phyloP scores from a whole-genome alignment of 1,284 basidiomycete genomes.

The Phellopilus nigrolimitatus region DNA sequence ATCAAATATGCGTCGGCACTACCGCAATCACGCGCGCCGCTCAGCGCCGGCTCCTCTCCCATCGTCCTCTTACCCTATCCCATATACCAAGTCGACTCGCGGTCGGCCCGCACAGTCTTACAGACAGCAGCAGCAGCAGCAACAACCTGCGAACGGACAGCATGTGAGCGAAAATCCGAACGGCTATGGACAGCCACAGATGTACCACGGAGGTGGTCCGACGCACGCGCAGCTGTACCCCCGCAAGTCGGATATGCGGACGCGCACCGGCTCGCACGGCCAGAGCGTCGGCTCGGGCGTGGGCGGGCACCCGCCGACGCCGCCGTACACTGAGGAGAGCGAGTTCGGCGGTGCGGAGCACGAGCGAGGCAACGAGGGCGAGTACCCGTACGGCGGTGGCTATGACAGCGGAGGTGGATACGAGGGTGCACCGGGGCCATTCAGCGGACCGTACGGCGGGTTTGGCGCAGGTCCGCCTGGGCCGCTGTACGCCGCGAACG shows the following conservation, averaged over 20 bases:
- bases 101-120: no score
- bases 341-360: not conserved
- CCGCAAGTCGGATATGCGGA: slow-evolving; percentile 11
- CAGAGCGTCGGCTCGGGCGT: not conserved
- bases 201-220: no score
- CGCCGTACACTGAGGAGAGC: slow-evolving; percentile 13
- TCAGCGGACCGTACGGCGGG: not conserved
- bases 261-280: not conserved
- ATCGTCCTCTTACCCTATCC: not conserved
- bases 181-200: no score
- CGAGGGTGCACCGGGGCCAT: not conserved
- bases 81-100: no score
- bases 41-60: not conserved
- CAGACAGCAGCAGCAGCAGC: no score
- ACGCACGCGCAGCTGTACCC: slow-evolving; percentile 20
- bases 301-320: slow-evolving; percentile 1
- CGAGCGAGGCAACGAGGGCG: not conserved
- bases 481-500: not conserved
- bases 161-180: no score
- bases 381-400: not conserved
- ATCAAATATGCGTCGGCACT: slow-evolving; percentile 41
- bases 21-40: slow-evolving; percentile 30
- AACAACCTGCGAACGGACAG: no score
- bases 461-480: not conserved
- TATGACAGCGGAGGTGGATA: not conserved